A percentile compares a stretch with the other conserved stretches of the same genome.
Evolutionary conservation across 352 stramenopile genomes (phyloP).

Genomic region (Globisporangium sylvaticum): DNA sequence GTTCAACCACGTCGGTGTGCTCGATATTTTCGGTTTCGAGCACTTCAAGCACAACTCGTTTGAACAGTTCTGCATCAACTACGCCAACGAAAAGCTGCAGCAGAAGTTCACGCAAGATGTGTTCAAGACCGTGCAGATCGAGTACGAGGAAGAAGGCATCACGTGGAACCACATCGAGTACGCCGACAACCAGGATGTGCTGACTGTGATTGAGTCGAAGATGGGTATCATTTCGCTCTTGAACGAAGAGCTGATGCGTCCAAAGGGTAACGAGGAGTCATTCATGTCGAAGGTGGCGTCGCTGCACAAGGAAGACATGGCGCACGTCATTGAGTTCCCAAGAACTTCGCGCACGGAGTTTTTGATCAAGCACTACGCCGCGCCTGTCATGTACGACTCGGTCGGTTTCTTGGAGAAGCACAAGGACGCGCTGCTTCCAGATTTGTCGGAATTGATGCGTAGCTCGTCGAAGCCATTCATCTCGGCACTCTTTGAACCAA

Average conservation of each 20-base stretch:
- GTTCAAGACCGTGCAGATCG: constrained; percentile 91
- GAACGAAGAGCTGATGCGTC: constrained; percentile 89
- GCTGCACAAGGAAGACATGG: constrained; percentile 83
- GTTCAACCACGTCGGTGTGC: constrained; percentile 89
- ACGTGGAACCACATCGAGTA: constrained; percentile 90
- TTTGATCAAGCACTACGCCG: constrained; percentile 94
- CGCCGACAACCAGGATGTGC: constrained; percentile 87
- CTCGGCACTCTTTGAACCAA: constrained; percentile 68
- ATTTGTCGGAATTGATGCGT: constrained; percentile 89
- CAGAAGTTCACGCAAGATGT: constrained; percentile 89
- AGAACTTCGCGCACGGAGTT: constrained; percentile 89
- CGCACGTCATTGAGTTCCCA: constrained; percentile 80
- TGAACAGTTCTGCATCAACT: constrained; percentile 85
- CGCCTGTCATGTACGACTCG: constrained; percentile 91
- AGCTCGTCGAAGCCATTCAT: constrained; percentile 70
- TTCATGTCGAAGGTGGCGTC: constrained; percentile 85
- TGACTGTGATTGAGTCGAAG: constrained; percentile 83
- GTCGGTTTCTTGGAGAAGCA: constrained; percentile 96
- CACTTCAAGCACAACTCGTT: constrained; percentile 95
- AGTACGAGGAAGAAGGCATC: constrained; percentile 95
- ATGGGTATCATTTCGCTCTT: constrained; percentile 89
- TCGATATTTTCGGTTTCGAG: constrained; percentile 99
- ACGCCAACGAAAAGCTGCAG: constrained; percentile 80
- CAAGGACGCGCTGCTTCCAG: constrained; percentile 92
- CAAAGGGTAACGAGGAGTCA: constrained; percentile 81